Evolutionary conservation across 2,329 filamentous ascomycete genomes (phyloP), one percentile per base, ranked within the genome.

Genomic region (Aspergillus sp.): DNA sequence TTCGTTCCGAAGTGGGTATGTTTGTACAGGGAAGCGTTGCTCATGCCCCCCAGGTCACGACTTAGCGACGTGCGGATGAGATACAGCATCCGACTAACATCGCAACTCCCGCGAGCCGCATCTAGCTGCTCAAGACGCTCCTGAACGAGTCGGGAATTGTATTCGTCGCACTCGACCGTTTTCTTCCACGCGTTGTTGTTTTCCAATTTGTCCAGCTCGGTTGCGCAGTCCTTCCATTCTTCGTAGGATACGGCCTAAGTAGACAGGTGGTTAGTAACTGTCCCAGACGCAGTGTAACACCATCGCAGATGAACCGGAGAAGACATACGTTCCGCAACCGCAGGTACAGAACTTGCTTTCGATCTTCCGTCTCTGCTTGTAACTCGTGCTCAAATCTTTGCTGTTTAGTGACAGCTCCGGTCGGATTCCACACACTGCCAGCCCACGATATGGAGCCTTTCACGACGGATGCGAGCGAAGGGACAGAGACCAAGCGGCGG

Each of bases 1-100:
- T 97, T 97, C 8, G 93, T 97, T 5, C 93, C 94, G 15, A 92
- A 85, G 72, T 95, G 89, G 0, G 91, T 91, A 73, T 95, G 91
- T 59, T 89, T 89, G 79, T 97, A 97, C 2, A 97, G 83, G 56
- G 88, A 85, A 47, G 90, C 84, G 71, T 93, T 91, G 64, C 91
- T 92, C 90, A 97, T 96, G 55, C 90, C 91, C 7, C 92, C 93
- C 9, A 97, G 80, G 69, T 93, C 89, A 49, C 93, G 88, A 45
- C 89, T 92, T 53, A 97, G 79, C 1, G 91, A 84, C 1, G 92
- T 96, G 30, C 93, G 88, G 43, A 97, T 83, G 43, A 95, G 82
- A 71, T 92, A 89, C 71, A 95, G 83, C 89, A 97, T 95, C 59
- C 84, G 83, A 64, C 84, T 85, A 58, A 92, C 84, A 75, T 97